These are phyloP conservation scores for Echeveria elegans DNA, from an alignment of 164 flowering plant genomes.

Conservation along the genomic window DNA sequence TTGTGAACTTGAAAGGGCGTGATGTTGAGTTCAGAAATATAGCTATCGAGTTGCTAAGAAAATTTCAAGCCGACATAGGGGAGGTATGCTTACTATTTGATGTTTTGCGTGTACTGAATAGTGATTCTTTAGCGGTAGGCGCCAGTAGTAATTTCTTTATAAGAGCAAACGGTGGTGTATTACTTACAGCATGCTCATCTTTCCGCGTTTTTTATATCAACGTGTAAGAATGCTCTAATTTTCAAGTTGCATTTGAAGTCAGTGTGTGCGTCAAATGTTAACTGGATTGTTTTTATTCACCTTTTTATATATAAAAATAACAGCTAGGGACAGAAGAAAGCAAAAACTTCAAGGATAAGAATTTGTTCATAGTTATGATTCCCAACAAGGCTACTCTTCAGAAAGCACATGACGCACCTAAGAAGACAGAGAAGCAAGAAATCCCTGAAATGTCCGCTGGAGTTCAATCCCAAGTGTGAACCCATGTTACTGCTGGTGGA, in stretches of 20 bases:
- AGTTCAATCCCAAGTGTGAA: constrained; percentile 20
- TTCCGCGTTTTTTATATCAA: no score
- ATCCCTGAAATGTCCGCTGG: constrained; percentile 45
- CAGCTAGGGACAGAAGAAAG: constrained; percentile 76
- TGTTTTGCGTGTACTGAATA: no score
- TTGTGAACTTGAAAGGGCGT: constrained; percentile 87
- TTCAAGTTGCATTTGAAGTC: no score
- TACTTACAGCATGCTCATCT: no score
- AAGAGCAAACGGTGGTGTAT: no score
- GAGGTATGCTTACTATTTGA: constrained; percentile 77
- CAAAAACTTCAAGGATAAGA: constrained; percentile 61
- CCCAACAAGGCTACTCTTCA: constrained; percentile 59
- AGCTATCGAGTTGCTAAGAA: constrained; percentile 79
- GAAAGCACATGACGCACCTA: constrained; percentile 54
- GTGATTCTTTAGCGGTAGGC: no score
- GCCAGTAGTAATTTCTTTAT: no score
- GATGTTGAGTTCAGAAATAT: constrained; percentile 70
- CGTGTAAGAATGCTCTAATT: no score
- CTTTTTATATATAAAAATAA: no score
- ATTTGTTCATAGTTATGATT: constrained; percentile 49
- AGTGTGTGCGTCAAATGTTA: no score
- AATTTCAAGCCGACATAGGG: constrained; percentile 76
- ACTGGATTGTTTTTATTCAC: no score
- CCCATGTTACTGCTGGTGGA: no score
- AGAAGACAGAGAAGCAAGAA: constrained; percentile 43